Evolutionary conservation across 306 rosid genomes (phyloP), one percentile per base, ranked within the genome.

Genomic region (Datisca glomerata): DNA sequence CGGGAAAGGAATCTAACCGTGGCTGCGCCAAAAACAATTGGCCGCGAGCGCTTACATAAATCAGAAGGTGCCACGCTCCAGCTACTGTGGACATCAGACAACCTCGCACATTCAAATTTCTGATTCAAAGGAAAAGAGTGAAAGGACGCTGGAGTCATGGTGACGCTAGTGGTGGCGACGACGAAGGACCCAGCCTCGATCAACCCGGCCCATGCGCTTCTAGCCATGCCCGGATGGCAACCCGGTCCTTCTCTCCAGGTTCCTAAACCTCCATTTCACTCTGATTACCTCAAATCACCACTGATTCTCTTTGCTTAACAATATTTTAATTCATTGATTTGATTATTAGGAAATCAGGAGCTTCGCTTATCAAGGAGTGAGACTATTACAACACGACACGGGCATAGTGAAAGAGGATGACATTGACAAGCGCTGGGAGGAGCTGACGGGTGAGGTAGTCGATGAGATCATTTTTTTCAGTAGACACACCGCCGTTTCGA

Each of bases 401-500:
- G 14, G 91, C 35, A 84, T 84, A 15, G 74, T 80, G 20, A 65
- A 8, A 29, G 95, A 84, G 49, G 98, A 89, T 18, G 58, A 70
- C 44, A 49, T 84, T 55, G 93, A 84, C 36, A 52, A 14, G 51
- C 81, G 95, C 17, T 89, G 92, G 98, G 83, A 70, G 61, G 61
- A 72, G 1, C 68, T 64, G 27, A 75, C 81, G 12, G 84, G 92
- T 15, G 98, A 80, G 45, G 72, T 60, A 24, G 75, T 89, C 15
- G 61, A 78, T 20, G 95, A 89, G 55, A 54, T 84, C 37, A 78
- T 89, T 53, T 80, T 89, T 74, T 42, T 89, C 29, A 84, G 96
- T 70, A 75, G 72, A 19, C 98, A 89, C 50, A 73, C 86, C 31
- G 95, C 98, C 29, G 86, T 43, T 45, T 84, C 98, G 27, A 89